Base-by-base conservation (phyloP, 192 early-diverging fungal genomes). In the Backusella macrospora region DNA sequence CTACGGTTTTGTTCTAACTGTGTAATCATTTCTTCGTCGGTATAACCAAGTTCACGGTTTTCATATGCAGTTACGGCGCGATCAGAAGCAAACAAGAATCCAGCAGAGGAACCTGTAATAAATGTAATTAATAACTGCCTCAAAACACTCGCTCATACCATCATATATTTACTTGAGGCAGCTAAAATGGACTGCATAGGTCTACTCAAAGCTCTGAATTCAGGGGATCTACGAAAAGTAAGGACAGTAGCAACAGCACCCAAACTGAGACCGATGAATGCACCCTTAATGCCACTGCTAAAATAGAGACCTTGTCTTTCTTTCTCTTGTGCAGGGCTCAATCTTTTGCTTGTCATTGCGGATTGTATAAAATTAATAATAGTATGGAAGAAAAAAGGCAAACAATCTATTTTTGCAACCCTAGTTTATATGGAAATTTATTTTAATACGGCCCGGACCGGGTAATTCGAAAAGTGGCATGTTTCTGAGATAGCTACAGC, bases 41-140 rank as follows among this genome's bases (percentile, higher is more conserved):
- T 67, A 71, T 80, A 77, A 7, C 83, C 80, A 66, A 80, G 75
- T 62, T 71, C 55, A 18, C 38, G 55, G 59, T 78, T 80, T 18
- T 82, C 81, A 74, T 70, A 80, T 29, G 68, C 45, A 40, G 71
- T 67, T 23, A 66, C 68, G 62, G 75, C 82, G 42, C 66, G 48
- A 71, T 84, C 82, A 23, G 77, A 70, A 10, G 39, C 73, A 73
- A 80, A 78, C 15, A 85, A 49, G 65, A 62, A 76, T 34, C 80
- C 80, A 62, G 80, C 73, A 43, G 70, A 14, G 13, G 78, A 63
- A 39, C 71, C 83, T 80, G 64, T 23, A 70, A 70, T 4, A 59
- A 26, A 59, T 34, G 26, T 12, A 13, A 2, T 59, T 26, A 59
- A 23, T 59, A 23, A 26, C 12, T 26, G 0, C n/a, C 46, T 21